Evolutionary conservation across 2,329 filamentous ascomycete genomes (phyloP).

Genomic region (Clonostachys rosea): DNA sequence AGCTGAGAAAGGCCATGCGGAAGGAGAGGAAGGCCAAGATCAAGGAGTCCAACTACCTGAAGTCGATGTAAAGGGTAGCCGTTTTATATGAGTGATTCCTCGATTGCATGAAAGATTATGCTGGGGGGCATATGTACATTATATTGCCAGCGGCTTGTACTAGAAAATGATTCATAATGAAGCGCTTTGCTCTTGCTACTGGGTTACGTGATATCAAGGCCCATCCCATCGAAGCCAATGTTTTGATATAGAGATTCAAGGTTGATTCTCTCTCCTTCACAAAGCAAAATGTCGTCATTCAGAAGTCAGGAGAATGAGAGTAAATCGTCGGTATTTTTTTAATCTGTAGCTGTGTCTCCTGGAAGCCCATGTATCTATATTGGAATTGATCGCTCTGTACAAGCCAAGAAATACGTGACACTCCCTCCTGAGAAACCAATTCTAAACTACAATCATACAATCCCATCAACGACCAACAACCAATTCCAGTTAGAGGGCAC

Average conservation of each 20-base stretch:
- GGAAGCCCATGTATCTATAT: too few species aligned
- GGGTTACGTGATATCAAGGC: background rate
- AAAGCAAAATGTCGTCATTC: too few species aligned
- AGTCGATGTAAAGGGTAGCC: constrained; percentile 56
- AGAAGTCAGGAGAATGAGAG: too few species aligned
- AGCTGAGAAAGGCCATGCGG: constrained; percentile 67
- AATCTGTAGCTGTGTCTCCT: too few species aligned
- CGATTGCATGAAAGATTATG: constrained; percentile 15
- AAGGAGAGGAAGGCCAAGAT: constrained; percentile 71
- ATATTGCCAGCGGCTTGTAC: background rate
- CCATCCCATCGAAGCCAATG: background rate
- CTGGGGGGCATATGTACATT: background rate
- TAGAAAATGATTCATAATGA: background rate
- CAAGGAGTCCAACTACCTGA: constrained; percentile 83
- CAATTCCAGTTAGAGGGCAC: background rate
- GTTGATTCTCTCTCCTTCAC: too few species aligned
- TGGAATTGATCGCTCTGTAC: too few species aligned
- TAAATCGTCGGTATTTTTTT: too few species aligned
- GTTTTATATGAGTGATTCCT: background rate
- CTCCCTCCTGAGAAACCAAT: background rate
- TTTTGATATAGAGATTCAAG: background rate
- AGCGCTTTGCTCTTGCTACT: background rate
- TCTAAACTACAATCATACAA: background rate
- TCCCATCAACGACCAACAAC: background rate
- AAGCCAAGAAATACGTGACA: too few species aligned